A percentile compares a stretch with the other conserved stretches of the same genome.
Conservation (phyloP, 805 yeast genomes). For the Clavispora asparagi region DNA sequence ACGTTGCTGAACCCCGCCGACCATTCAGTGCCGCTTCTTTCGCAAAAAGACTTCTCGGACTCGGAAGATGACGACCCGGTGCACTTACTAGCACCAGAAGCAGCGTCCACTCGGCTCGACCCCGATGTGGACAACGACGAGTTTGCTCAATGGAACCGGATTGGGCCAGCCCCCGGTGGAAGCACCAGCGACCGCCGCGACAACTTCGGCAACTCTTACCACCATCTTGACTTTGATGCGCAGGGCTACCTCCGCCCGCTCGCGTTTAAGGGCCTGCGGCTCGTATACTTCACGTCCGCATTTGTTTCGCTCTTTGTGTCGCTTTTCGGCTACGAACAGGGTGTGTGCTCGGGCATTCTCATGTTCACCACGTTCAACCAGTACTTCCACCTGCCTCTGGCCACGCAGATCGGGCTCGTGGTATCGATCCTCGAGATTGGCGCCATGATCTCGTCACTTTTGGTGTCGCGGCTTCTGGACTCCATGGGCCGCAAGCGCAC, state of each 20-base stretch:
- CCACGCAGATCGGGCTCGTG: conserved; percentile 14
- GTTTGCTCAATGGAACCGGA: conserved; percentile 12
- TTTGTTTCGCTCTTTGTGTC: conserved; percentile 41
- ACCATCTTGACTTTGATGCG: conserved; percentile 33
- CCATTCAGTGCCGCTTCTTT: neutral
- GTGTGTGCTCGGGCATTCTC: conserved; percentile 84
- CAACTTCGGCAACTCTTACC: conserved; percentile 30
- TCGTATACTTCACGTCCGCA: conserved; percentile 42
- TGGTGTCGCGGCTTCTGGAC: conserved; percentile 14
- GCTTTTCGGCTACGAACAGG: conserved; percentile 43
- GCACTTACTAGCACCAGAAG: neutral
- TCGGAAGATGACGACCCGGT: conserved; percentile 2
- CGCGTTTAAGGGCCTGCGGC: conserved; percentile 32
- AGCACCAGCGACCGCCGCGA: conserved; percentile 13
- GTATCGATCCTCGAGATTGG: conserved; percentile 17
- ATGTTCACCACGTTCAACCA: conserved; percentile 65
- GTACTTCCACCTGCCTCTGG: conserved; percentile 13
- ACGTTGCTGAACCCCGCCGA: neutral
- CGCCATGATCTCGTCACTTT: conserved; percentile 16
- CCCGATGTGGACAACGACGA: conserved; percentile 6
- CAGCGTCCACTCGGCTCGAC: neutral
- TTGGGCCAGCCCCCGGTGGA: neutral
- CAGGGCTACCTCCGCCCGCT: conserved; percentile 26
- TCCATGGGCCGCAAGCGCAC: conserved; percentile 16
- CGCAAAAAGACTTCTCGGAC: neutral